phyloP scores from a whole-genome alignment of 2,329 filamentous ascomycete genomes.

The Claviceps quebecensis region DNA sequence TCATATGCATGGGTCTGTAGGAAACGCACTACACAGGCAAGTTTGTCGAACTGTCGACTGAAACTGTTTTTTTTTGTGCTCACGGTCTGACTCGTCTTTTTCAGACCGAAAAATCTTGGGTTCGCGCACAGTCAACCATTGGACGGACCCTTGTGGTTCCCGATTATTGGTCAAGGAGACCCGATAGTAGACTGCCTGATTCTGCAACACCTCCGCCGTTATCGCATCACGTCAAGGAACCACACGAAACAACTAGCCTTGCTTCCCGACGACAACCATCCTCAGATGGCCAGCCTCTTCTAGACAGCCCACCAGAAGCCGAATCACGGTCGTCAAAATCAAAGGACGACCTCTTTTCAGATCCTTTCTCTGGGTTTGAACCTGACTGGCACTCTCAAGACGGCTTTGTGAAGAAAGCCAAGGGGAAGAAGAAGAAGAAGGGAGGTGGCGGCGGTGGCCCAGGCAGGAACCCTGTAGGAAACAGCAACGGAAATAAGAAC shows the following conservation, averaged over 20 bases:
- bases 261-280: constrained; percentile 6
- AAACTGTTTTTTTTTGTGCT: background rate
- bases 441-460: background rate
- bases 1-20: constrained; percentile 13
- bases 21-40: background rate
- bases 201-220: background rate
- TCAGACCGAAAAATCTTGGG: background rate
- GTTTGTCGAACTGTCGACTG: background rate
- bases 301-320: background rate
- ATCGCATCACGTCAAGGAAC: background rate
- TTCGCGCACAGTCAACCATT: background rate
- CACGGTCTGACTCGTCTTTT: background rate
- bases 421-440: constrained; percentile 11
- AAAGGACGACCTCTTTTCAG: constrained; percentile 7
- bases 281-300: background rate
- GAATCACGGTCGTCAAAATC: background rate
- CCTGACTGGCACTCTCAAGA: constrained; percentile 11
- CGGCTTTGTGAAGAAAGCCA: constrained; percentile 8
- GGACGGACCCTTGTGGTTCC: background rate
- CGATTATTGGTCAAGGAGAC: constrained; percentile 1
- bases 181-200: background rate
- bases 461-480: constrained; percentile 6
- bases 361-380: constrained; percentile 11
- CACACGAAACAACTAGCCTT: constrained; percentile 1
- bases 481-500: constrained; percentile 3